phyloP scores from a whole-genome alignment of 306 rosid species.

The Urtica urens region DNA sequence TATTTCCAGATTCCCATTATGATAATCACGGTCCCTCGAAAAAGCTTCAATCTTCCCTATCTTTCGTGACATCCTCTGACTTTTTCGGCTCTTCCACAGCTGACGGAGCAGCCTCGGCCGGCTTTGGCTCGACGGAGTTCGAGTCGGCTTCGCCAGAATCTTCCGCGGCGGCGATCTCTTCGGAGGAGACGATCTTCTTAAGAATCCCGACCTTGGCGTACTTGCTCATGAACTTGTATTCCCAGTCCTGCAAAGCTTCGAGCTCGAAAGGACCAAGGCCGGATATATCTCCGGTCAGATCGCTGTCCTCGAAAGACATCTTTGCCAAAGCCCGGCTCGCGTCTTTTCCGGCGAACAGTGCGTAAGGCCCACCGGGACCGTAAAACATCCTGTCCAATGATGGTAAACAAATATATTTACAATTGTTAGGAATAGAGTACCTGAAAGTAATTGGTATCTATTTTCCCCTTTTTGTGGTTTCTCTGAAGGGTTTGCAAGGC shows the following conservation, averaged over 20 bases:
- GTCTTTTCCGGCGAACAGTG: conserved; percentile 92
- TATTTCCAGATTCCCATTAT: no score
- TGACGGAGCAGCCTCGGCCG: conserved; percentile 42
- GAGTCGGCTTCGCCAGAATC: conserved; percentile 38
- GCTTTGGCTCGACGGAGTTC: conserved; percentile 29
- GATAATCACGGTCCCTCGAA: no score
- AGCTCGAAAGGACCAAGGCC: conserved; percentile 76
- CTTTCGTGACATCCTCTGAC: conserved; percentile 28
- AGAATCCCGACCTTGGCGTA: conserved; percentile 80
- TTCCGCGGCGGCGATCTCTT: conserved; percentile 37
- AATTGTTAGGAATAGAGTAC: no score
- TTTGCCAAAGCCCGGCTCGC: conserved; percentile 97
- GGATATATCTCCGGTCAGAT: conserved; percentile 74
- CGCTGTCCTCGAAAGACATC: conserved; percentile 92
- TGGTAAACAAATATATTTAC: no score
- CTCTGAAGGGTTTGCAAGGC: no score
- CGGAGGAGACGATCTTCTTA: conserved; percentile 26
- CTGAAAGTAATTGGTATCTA: no score
- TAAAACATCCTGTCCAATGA: conserved; percentile 97
- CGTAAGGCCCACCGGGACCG: conserved; percentile 97
- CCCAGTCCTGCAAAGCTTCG: conserved; percentile 91
- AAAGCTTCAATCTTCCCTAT: no score
- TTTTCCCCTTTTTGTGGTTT: no score
- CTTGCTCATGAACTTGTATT: conserved; percentile 81
- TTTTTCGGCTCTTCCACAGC: conserved; percentile 34